A percentile compares a stretch with the other conserved stretches of the same genome.
Evolutionary conservation across 164 flowering plant species (phyloP).

Genomic region (Stephania yunnanensis): DNA sequence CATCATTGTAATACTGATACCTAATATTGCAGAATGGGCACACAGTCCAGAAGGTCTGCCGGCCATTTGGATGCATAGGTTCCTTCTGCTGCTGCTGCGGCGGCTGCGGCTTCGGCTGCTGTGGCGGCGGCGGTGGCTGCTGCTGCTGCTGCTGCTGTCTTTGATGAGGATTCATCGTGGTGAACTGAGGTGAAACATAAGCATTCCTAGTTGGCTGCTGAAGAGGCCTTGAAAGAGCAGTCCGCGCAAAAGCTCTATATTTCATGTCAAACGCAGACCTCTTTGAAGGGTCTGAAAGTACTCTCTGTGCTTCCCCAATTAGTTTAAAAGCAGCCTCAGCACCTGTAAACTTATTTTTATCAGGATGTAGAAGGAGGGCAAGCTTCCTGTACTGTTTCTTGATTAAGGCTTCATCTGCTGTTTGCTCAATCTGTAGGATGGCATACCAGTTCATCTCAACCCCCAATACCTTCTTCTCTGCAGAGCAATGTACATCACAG

Average conservation of each 20-base stretch:
- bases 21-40: constrained; percentile 30
- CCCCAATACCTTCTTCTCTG: constrained; percentile 39
- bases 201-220: constrained; percentile 17
- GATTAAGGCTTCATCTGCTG: constrained; percentile 59
- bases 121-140: constrained; percentile 21
- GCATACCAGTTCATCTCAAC: constrained; percentile 73
- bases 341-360: constrained; percentile 75
- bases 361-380: constrained; percentile 82
- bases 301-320: constrained; percentile 69
- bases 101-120: constrained; percentile 16
- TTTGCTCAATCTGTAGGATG: constrained; percentile 55
- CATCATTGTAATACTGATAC: constrained; percentile 26
- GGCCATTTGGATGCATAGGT: constrained; percentile 7
- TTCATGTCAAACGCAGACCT: constrained; percentile 45
- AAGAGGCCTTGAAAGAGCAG: constrained; percentile 17
- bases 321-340: constrained; percentile 86
- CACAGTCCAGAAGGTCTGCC: constrained; percentile 30
- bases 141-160: constrained; percentile 17
- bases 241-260: constrained; percentile 17
- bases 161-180: constrained; percentile 19
- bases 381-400: constrained; percentile 74
- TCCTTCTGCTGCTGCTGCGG: constrained; percentile 24
- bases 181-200: constrained; percentile 11
- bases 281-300: constrained; percentile 44
- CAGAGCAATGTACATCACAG: constrained; percentile 77